Conservation (phyloP, 352 stramenopile genomes). For the Pelagophyceae sp. region DNA sequence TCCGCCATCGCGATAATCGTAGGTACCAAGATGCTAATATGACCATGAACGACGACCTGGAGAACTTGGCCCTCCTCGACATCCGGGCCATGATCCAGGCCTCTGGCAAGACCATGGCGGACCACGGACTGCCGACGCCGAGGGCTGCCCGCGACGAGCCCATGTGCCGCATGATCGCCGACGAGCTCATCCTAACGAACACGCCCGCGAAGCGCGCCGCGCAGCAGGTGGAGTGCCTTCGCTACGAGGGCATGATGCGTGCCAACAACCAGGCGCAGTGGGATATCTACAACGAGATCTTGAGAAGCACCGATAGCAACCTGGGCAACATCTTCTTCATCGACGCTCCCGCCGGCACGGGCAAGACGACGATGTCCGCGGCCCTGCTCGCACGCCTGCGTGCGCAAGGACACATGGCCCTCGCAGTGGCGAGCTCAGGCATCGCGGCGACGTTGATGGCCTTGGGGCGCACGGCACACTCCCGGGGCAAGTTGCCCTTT, state of each 20-base stretch:
- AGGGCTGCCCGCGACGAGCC: not conserved
- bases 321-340: constrained; percentile 17
- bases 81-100: no score
- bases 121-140: no score
- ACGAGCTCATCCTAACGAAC: not conserved
- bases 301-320: not conserved
- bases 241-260: not conserved
- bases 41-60: no score
- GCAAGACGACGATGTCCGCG: constrained; percentile 28
- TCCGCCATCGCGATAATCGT: no score
- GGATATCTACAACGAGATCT: not conserved
- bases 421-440: constrained; percentile 21
- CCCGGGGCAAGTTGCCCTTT: not conserved
- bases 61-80: no score
- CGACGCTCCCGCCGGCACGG: constrained; percentile 25
- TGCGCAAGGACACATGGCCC: constrained; percentile 19
- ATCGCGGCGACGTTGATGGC: constrained; percentile 23
- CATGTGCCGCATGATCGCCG: not conserved
- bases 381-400: constrained; percentile 25
- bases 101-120: not conserved
- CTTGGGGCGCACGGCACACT: constrained; percentile 11
- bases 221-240: not conserved
- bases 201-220: not conserved
- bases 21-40: no score
- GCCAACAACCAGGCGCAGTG: not conserved